Evolutionary conservation across 2,329 filamentous ascomycete species (phyloP).

Genomic region (Orbilia quercus): DNA sequence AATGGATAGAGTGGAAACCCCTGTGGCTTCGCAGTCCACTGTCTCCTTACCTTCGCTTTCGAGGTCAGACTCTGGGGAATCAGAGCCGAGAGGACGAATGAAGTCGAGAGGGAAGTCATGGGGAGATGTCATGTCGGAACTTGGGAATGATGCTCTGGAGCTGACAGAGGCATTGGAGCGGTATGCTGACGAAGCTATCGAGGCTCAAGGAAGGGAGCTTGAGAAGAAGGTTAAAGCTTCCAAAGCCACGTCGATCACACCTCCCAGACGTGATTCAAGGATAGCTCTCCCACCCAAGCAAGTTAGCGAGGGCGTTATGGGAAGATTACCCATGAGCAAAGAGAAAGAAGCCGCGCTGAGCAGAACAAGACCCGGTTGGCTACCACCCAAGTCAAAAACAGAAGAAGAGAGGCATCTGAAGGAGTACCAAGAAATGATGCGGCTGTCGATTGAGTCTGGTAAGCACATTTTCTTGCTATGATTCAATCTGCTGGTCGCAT

Average conservation of each 20-base stretch:
- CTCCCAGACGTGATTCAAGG: slow-evolving; percentile 44
- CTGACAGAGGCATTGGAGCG: slow-evolving; percentile 84
- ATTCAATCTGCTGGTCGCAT: neutral
- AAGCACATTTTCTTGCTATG: slow-evolving; percentile 55
- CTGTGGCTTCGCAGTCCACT: slow-evolving; percentile 60
- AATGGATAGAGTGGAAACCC: slow-evolving; percentile 66
- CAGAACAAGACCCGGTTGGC: slow-evolving; percentile 82
- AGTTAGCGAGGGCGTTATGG: slow-evolving; percentile 77
- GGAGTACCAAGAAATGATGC: slow-evolving; percentile 86
- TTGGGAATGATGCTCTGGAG: slow-evolving; percentile 78
- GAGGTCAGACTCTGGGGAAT: slow-evolving; percentile 38
- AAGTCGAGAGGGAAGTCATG: slow-evolving; percentile 77
- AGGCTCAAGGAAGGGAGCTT: slow-evolving; percentile 67
- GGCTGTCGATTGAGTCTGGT: slow-evolving; percentile 66
- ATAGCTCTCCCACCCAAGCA: slow-evolving; percentile 64
- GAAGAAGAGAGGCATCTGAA: slow-evolving; percentile 91
- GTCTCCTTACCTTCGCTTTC: slow-evolving; percentile 46
- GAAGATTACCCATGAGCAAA: slow-evolving; percentile 83
- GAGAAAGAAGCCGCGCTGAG: slow-evolving; percentile 87
- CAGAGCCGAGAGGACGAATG: slow-evolving; percentile 53
- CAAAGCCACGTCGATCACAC: slow-evolving; percentile 35
- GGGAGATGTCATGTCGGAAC: slow-evolving; percentile 75
- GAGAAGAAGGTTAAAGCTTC: slow-evolving; percentile 61
- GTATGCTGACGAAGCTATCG: slow-evolving; percentile 73
- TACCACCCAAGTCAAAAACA: slow-evolving; percentile 85